Evolutionary conservation across 257 asterid species (phyloP).

Genomic region (Przewalskia tangutica): DNA sequence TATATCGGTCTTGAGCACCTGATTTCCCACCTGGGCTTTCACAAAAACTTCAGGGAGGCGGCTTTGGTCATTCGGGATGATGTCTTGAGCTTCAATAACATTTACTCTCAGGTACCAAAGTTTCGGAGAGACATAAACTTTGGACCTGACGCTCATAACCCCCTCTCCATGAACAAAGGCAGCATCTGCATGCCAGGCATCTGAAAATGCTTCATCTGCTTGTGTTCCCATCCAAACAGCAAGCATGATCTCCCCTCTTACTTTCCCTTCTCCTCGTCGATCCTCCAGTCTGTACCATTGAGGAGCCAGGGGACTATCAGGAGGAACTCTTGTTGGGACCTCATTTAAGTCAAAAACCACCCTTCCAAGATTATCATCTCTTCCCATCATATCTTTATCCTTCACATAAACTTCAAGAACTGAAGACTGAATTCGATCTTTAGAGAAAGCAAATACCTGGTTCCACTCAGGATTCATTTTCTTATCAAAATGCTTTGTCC

Average conservation of each 20-base stretch:
- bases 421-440: slow-evolving; percentile 59
- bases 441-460: slow-evolving; percentile 72
- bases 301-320: slow-evolving; percentile 80
- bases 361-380: slow-evolving; percentile 50
- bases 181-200: slow-evolving; percentile 81
- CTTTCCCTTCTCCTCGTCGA: slow-evolving; percentile 35
- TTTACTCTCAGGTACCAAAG: slow-evolving; percentile 75
- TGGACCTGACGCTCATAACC: slow-evolving; percentile 47
- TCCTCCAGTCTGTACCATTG: slow-evolving; percentile 71
- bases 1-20: slow-evolving; percentile 40
- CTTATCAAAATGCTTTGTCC: slow-evolving; percentile 41
- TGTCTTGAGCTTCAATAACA: slow-evolving; percentile 72
- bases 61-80: slow-evolving; percentile 33
- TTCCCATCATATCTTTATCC: slow-evolving; percentile 51
- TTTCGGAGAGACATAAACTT: slow-evolving; percentile 66
- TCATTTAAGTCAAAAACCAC: slow-evolving; percentile 58
- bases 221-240: slow-evolving; percentile 78
- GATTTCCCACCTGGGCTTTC: slow-evolving; percentile 55
- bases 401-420: slow-evolving; percentile 49
- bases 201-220: slow-evolving; percentile 71
- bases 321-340: slow-evolving; percentile 66
- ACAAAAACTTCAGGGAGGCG: slow-evolving; percentile 46
- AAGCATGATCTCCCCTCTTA: slow-evolving; percentile 57
- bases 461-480: slow-evolving; percentile 60
- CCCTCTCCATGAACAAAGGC: slow-evolving; percentile 61